These are phyloP conservation scores for Penicillium aurantiogriseum DNA, from an alignment of 2,329 filamentous ascomycete species.

Conservation along the genomic window DNA sequence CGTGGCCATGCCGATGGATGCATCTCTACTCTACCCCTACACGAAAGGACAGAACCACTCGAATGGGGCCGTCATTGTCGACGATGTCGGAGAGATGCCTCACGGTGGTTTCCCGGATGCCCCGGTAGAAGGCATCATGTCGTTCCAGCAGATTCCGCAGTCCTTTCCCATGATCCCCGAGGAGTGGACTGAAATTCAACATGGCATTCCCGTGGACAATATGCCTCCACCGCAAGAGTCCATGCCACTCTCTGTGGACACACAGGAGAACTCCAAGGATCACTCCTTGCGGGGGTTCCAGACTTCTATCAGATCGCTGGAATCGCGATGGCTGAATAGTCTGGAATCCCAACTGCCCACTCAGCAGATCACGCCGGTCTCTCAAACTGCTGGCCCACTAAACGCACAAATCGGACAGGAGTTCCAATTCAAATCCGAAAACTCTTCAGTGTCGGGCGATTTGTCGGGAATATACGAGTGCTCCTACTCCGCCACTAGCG, in stretches of 20 bases:
- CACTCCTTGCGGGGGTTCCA: conserved; percentile 25
- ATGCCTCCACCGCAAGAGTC: conserved; percentile 16
- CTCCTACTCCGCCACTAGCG: conserved; percentile 34
- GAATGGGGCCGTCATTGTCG: conserved; percentile 37
- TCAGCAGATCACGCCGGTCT: conserved; percentile 28
- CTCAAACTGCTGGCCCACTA: conserved; percentile 20
- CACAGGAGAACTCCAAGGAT: conserved; percentile 25
- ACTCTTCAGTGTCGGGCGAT: conserved; percentile 39
- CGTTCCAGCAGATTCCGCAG: conserved; percentile 32
- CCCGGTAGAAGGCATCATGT: conserved; percentile 30
- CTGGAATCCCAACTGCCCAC: conserved; percentile 36
- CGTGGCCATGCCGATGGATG: conserved; percentile 35
- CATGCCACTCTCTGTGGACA: conserved; percentile 18
- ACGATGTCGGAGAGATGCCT: conserved; percentile 33
- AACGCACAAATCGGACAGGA: conserved; percentile 26
- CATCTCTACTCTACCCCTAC: conserved; percentile 35
- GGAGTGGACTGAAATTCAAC: conserved; percentile 27
- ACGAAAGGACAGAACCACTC: conserved; percentile 29
- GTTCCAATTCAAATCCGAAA: conserved; percentile 39
- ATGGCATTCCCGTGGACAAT: conserved; percentile 16
- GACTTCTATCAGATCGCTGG: conserved; percentile 30
- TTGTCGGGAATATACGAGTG: conserved; percentile 34
- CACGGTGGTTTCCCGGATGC: conserved; percentile 31
- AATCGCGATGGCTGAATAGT: conserved; percentile 35
- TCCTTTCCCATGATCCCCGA: conserved; percentile 31